Conservation (phyloP, 139 green algal genomes). For the Volvox africanus region DNA sequence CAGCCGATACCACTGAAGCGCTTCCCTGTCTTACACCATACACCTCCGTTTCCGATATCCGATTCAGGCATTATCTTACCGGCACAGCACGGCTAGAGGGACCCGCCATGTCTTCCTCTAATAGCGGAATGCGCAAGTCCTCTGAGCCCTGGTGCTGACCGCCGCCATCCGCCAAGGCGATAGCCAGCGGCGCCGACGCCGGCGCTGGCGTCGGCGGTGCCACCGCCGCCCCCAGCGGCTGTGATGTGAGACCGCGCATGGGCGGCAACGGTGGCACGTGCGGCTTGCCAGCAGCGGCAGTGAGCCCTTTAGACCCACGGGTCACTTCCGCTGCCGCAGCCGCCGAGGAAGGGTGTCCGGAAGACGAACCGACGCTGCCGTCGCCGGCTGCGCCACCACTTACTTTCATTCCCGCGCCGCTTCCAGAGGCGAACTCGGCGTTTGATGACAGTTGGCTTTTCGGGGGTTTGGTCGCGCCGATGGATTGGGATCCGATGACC, state of each 20-base stretch:
- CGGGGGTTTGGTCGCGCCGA: no score
- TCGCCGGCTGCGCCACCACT: neutral
- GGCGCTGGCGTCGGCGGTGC: neutral
- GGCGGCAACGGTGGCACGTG: neutral
- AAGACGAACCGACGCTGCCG: neutral
- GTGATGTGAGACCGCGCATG: neutral
- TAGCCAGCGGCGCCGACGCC: neutral
- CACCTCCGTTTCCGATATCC: no score
- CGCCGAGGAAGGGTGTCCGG: neutral
- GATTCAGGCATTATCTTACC: no score
- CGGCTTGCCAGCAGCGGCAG: neutral
- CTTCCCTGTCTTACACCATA: no score
- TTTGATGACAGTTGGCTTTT: no score
- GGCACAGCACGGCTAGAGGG: constrained; percentile 36
- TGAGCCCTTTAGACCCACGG: neutral
- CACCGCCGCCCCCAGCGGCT: neutral
- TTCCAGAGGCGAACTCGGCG: neutral
- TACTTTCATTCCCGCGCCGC: neutral
- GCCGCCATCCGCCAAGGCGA: neutral
- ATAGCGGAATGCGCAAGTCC: constrained; percentile 20
- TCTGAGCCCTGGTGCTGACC: neutral
- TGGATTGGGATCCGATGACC: no score
- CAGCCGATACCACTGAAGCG: no score
- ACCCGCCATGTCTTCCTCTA: constrained; percentile 21
- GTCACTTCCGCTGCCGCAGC: neutral